phyloP scores from a whole-genome alignment of 2,329 filamentous ascomycete genomes.

The Hypoxylon rubiginosum region DNA sequence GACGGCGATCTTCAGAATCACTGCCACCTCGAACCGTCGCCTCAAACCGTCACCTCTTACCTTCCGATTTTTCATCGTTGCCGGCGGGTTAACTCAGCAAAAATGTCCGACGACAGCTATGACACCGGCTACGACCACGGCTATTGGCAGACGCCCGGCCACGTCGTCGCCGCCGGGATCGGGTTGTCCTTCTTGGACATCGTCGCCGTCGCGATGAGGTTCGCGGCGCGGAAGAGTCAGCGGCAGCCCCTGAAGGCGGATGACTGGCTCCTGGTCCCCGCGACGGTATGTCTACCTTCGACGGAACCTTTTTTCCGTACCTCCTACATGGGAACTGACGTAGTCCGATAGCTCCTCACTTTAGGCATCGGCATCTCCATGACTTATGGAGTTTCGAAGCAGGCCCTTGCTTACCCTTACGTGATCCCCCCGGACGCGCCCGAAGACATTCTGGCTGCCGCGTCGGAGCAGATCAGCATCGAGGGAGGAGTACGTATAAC shows the following conservation, averaged over 20 bases:
- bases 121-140: slow-evolving; percentile 43
- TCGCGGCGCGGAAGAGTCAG: slow-evolving; percentile 22
- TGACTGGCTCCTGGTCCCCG: slow-evolving; percentile 39
- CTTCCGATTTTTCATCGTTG: neutral
- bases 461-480: slow-evolving; percentile 15
- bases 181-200: slow-evolving; percentile 24
- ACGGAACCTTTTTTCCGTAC: slow-evolving; percentile 15
- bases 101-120: neutral
- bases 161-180: slow-evolving; percentile 28
- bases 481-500: slow-evolving; percentile 4
- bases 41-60: neutral
- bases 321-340: slow-evolving; percentile 20
- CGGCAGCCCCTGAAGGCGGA: slow-evolving; percentile 29
- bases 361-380: slow-evolving; percentile 24
- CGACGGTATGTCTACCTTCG: slow-evolving; percentile 30
- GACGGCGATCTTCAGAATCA: neutral
- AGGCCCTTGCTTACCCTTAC: slow-evolving; percentile 25
- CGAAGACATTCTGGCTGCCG: slow-evolving; percentile 9
- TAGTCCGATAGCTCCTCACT: slow-evolving; percentile 17
- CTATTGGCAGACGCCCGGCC: slow-evolving; percentile 6
- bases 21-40: neutral
- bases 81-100: neutral
- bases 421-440: neutral
- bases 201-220: slow-evolving; percentile 15
- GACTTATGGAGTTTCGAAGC: slow-evolving; percentile 30